Conservation (phyloP, 2,329 filamentous ascomycete species). For the Dactylellina sp. region DNA sequence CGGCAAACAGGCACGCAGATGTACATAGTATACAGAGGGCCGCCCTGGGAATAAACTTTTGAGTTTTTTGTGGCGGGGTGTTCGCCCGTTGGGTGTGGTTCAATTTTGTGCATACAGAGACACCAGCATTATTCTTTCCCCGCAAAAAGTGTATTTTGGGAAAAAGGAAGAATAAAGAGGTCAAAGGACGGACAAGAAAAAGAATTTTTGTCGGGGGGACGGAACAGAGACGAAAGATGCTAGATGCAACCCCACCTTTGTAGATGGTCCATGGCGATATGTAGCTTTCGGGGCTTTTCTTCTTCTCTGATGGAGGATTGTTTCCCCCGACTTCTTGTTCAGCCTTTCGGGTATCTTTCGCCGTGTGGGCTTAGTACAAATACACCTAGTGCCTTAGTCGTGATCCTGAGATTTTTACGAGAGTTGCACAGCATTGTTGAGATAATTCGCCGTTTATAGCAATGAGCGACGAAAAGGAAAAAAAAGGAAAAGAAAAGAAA, state of each 20-base stretch:
- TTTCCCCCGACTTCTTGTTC: neutral
- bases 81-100: slow-evolving; percentile 17
- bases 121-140: slow-evolving; percentile 8
- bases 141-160: slow-evolving; percentile 14
- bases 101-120: neutral
- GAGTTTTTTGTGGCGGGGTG: slow-evolving; percentile 11
- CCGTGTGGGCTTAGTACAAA: too few species aligned
- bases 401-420: neutral
- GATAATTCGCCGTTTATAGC: slow-evolving; percentile 11
- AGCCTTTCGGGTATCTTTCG: neutral
- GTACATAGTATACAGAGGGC: too few species aligned
- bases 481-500: neutral
- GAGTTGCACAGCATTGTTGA: neutral
- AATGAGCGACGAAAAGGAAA: neutral
- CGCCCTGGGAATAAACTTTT: slow-evolving; percentile 29
- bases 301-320: neutral
- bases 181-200: neutral
- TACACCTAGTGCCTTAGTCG: neutral
- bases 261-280: slow-evolving; percentile 2
- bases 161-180: slow-evolving; percentile 13
- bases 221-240: slow-evolving; percentile 22
- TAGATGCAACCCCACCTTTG: slow-evolving; percentile 9
- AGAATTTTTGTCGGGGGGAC: too few species aligned
- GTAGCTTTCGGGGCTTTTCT: neutral
- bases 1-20: too few species aligned